Evolutionary conservation across 495 filamentous ascomycete species (phyloP), one percentile per base, ranked within the genome.

Genomic region (Talaromyces trachyspermus): DNA sequence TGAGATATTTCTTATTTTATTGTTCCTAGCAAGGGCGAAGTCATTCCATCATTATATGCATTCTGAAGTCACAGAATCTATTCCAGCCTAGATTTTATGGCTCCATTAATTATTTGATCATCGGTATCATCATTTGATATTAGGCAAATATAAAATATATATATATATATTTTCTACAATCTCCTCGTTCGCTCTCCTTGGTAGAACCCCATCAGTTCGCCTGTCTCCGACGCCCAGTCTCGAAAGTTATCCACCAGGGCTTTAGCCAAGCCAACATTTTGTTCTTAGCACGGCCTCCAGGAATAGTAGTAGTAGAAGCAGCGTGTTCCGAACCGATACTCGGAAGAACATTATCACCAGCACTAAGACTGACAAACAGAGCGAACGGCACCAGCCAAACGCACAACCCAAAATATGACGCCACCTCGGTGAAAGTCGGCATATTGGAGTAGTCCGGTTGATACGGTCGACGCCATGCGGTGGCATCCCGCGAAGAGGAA

Each of bases 311-410:
- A 57, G 64, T 50, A 54, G 69, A 52, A 68, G 76, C 43, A 58
- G 74, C 79, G 61, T 82, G 82, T 50, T 82, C 78, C 5, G 71
- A 76, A 15, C 81, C 80, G 74, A 95, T 96, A 38, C 81, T 90
- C 2, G 92, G 92, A 49, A 98, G 69, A 9, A 97, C 85, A 62
- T 97, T 96, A 54, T 98, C 92, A 36, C 88, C 85, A 2, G 92
- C 94, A 14, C 85, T 91, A 14, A 98, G 68, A 45, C 84, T 89
- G 23, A 98, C 91, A 57, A 98, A 98, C 27, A 98, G 76, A 20
- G 90, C 82, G 64, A 98, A 98, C 0, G 92, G 92, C 2, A 96
- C 85, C 10, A 98, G 75, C 92, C 92, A 98, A 11, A 98, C 88
- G 60, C 88, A 95, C 7, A 98, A 72, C 4, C 92, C 92, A 57